Conservation (phyloP, 805 yeast genomes). For the Candida sphagnicola region DNA sequence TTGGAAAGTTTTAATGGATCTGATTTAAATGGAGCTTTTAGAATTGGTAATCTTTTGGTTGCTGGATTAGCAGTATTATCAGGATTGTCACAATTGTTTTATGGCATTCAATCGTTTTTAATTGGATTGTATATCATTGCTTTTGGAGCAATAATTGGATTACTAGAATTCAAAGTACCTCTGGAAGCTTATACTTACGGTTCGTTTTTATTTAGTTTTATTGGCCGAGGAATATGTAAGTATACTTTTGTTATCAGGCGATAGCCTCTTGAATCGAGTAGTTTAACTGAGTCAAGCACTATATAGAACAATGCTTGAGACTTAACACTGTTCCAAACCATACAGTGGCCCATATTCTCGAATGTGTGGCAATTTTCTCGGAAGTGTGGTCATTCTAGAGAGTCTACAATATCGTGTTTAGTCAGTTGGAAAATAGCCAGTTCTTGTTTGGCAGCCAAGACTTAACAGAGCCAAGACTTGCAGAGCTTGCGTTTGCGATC, state of each 20-base stretch:
- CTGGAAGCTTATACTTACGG: slow-evolving; percentile 62
- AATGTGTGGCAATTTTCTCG: too few relatives aligned
- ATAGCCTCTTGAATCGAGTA: too few relatives aligned
- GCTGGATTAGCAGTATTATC: slow-evolving; percentile 49
- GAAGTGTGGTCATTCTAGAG: too few relatives aligned
- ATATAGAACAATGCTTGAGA: too few relatives aligned
- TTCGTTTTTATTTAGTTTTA: slow-evolving; percentile 62
- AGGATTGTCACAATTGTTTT: slow-evolving; percentile 49
- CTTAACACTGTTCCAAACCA: too few relatives aligned
- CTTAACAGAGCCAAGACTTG: too few relatives aligned
- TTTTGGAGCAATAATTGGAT: slow-evolving; percentile 51
- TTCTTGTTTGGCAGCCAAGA: too few relatives aligned
- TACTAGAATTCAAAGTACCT: slow-evolving; percentile 48
- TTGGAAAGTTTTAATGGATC: slow-evolving; percentile 40
- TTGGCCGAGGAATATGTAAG: slow-evolving; percentile 71
- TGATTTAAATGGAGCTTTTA: slow-evolving; percentile 45
- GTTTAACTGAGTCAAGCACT: background rate
- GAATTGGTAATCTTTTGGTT: slow-evolving; percentile 50
- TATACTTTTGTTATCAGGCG: too few relatives aligned
- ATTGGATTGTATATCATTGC: slow-evolving; percentile 55
- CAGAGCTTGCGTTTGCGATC: too few relatives aligned
- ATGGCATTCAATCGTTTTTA: slow-evolving; percentile 42
- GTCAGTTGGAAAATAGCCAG: too few relatives aligned
- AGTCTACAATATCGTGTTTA: too few relatives aligned
- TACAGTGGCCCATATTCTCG: too few relatives aligned